Conservation (phyloP, 495 filamentous ascomycete genomes). For the Xanthoparmelia taractica region DNA sequence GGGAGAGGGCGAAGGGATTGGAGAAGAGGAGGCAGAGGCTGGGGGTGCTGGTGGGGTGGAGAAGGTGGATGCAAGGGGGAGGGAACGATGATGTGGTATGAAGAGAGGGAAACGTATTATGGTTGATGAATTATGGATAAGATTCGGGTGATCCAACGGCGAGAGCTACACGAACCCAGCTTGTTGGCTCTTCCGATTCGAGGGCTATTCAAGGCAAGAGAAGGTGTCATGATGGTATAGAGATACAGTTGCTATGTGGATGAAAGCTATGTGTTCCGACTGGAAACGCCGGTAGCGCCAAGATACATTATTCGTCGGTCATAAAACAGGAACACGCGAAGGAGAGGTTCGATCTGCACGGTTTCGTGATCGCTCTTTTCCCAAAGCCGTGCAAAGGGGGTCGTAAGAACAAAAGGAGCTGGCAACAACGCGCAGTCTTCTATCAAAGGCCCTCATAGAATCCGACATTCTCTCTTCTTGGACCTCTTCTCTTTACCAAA, state of each 20-base stretch:
- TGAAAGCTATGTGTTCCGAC: constrained; percentile 20
- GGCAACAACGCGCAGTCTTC: neutral
- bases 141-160: neutral
- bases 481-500: constrained; percentile 46
- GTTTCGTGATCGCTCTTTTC: neutral
- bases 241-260: constrained; percentile 14
- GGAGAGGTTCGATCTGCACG: neutral
- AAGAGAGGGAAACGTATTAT: constrained; percentile 8
- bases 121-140: neutral
- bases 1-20: constrained; percentile 28
- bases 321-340: neutral
- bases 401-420: constrained; percentile 36
- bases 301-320: constrained; percentile 2
- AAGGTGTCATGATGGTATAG: constrained; percentile 11
- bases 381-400: constrained; percentile 19
- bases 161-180: neutral
- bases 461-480: constrained; percentile 60
- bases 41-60: constrained; percentile 20
- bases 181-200: neutral
- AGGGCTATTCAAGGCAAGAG: neutral
- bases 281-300: constrained; percentile 5
- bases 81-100: constrained; percentile 12
- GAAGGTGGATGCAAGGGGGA: constrained; percentile 13
- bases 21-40: constrained; percentile 26
- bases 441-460: constrained; percentile 45